These are phyloP conservation scores for Amaranthus tricolor DNA, from an alignment of 179 eudicot genomes.

Conservation along the genomic window DNA sequence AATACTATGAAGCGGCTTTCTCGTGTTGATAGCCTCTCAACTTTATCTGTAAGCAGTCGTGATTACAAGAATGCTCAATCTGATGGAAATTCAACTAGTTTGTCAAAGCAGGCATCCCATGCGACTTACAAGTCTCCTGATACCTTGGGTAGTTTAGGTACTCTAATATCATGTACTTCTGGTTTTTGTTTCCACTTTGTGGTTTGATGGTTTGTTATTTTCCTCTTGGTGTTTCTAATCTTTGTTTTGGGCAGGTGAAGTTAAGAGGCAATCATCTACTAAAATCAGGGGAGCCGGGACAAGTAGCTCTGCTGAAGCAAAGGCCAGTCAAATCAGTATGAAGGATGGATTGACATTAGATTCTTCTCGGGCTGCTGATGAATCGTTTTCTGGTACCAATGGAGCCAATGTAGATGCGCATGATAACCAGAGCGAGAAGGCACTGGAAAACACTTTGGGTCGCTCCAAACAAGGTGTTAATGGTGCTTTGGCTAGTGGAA, in stretches of 20 bases:
- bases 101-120: conserved; percentile 41
- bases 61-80: conserved; percentile 45
- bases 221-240: conserved; percentile 11
- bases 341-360: conserved; percentile 33
- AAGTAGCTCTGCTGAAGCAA: conserved; percentile 37
- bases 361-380: conserved; percentile 39
- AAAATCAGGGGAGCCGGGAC: conserved; percentile 39
- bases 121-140: conserved; percentile 38
- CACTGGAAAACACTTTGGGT: conserved; percentile 33
- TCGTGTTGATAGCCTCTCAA: conserved; percentile 37
- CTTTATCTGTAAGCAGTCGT: conserved; percentile 34
- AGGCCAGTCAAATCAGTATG: conserved; percentile 28
- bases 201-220: conserved; percentile 2
- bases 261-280: conserved; percentile 37
- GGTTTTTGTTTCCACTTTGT: neutral
- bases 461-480: conserved; percentile 37
- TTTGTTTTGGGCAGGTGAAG: conserved; percentile 45
- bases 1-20: conserved; percentile 32
- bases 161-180: neutral
- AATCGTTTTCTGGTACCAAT: conserved; percentile 27
- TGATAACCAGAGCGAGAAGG: conserved; percentile 44
- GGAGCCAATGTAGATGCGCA: conserved; percentile 35
- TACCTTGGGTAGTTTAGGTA: conserved; percentile 40
- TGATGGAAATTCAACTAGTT: conserved; percentile 39
- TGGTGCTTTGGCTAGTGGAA: conserved; percentile 30